Conservation (phyloP, 768 basidiomycete species). For the Pisolithus microcarpus region DNA sequence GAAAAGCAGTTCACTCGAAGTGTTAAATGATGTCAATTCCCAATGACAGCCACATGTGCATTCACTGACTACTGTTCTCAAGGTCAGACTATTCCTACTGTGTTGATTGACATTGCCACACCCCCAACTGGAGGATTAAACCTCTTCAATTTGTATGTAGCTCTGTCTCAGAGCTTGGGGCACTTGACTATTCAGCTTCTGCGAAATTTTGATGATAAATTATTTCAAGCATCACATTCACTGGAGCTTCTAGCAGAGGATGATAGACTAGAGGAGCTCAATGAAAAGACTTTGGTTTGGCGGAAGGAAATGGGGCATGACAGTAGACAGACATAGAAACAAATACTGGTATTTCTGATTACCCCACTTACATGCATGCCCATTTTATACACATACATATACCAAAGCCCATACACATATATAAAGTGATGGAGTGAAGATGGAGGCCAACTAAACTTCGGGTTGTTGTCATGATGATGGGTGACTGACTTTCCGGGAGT, state of each 20-base stretch:
- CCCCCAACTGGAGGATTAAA: constrained; percentile 26
- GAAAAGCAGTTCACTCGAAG: no score
- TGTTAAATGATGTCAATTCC: constrained; percentile 17
- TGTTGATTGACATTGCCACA: constrained; percentile 31
- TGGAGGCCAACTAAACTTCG: no score
- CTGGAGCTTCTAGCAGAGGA: constrained; percentile 2
- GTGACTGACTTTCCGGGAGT: no score
- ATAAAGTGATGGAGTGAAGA: no score
- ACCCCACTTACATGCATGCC: no score
- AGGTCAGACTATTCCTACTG: constrained; percentile 32
- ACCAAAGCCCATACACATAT: no score
- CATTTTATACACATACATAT: no score
- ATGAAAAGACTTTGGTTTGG: no score
- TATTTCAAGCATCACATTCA: constrained; percentile 9
- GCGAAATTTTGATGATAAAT: constrained; percentile 20
- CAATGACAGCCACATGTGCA: constrained; percentile 32
- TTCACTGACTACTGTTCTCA: constrained; percentile 38
- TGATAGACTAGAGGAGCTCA: not conserved
- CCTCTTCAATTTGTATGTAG: constrained; percentile 34
- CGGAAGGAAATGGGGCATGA: no score
- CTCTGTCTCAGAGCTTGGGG: constrained; percentile 23
- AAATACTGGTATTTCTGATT: no score
- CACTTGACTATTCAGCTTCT: constrained; percentile 19
- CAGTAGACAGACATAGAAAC: no score
- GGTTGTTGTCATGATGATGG: no score